Evolutionary conservation across 2,329 filamentous ascomycete species (phyloP), one percentile per base, ranked within the genome.

Genomic region (Xylaria multiplex): DNA sequence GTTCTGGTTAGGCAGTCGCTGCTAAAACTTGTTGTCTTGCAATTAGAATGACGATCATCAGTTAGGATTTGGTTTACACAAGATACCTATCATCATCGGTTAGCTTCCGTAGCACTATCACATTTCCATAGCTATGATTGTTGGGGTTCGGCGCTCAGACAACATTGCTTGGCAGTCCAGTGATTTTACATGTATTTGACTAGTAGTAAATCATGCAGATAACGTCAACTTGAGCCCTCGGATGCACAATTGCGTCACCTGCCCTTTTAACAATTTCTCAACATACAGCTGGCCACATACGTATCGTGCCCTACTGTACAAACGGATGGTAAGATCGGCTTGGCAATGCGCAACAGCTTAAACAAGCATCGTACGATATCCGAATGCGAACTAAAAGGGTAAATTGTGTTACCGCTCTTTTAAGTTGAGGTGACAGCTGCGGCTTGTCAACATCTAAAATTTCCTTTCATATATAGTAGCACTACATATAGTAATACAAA

Each of bases 171-270:
- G 2, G 11, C 16, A 35, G 52, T 19, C 16, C 46, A 32, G 24
- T 8, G 8, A 43, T 56, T 30, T 22, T 9, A n/a, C n/a, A n/a
- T n/a, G n/a, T n/a, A 16, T 40, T 40, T 35, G 6, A 32, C 14
- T 43, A 19, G 19, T 19, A 19, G 19, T 19, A 43, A n/a, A 14
- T 22, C 27, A 46, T 52, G 19, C 32, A 57, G 53, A 53, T 57
- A 30, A 37, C n/a, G 42, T 24, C 30, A 59, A 59, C 37, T 42
- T 6, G n/a, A 55, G 58, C 52, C 8, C 48, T 52, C 45, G 42
- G 42, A 59, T 54, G 62, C 50, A 58, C 40, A 63, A 66, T 66
- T 48, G 56, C 63, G 59, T 66, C 66, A 66, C 59, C 27, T 37
- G 30, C 45, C 11, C 14, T 27, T 62, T 49, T 11, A 43, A 32